Percentiles rank a stretch among this genome's conserved stretches.
These are phyloP conservation scores for Mrakia gelida DNA, from an alignment of 768 basidiomycete species.

Conservation along the genomic window DNA sequence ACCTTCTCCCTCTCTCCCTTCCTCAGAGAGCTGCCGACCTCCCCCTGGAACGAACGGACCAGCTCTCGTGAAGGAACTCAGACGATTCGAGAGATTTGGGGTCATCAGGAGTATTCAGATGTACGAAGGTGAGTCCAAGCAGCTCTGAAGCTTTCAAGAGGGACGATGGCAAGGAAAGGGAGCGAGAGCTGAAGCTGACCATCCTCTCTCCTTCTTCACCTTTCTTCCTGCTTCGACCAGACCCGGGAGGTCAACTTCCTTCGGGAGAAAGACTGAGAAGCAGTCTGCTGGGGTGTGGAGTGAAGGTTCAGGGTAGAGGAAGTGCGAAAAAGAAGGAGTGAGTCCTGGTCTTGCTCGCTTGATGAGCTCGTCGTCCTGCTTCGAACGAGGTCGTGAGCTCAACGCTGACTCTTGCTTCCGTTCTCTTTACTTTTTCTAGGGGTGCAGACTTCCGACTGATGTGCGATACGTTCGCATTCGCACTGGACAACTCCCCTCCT, in stretches of 20 bases:
- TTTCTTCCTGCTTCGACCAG: neutral
- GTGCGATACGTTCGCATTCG: neutral
- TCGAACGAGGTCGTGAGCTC: neutral
- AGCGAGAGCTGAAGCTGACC: neutral
- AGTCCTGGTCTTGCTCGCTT: neutral
- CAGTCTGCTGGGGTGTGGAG: neutral
- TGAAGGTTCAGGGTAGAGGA: neutral
- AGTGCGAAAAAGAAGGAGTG: neutral
- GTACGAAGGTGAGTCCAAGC: neutral
- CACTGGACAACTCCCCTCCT: neutral
- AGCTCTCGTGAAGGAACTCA: neutral
- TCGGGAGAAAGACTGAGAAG: neutral
- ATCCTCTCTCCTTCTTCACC: neutral
- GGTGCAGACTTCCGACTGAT: neutral
- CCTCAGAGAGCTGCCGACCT: constrained; percentile 5
- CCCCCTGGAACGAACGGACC: neutral
- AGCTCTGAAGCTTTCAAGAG: neutral
- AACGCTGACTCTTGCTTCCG: neutral
- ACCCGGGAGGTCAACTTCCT: neutral
- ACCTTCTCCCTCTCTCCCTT: neutral
- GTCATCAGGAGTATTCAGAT: neutral
- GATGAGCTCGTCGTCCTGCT: neutral
- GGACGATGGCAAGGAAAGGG: neutral
- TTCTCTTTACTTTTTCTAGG: neutral
- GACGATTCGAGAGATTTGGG: neutral